Base-by-base conservation (phyloP, 2,329 filamentous ascomycete genomes). In the Trichoderma pleuroti region DNA sequence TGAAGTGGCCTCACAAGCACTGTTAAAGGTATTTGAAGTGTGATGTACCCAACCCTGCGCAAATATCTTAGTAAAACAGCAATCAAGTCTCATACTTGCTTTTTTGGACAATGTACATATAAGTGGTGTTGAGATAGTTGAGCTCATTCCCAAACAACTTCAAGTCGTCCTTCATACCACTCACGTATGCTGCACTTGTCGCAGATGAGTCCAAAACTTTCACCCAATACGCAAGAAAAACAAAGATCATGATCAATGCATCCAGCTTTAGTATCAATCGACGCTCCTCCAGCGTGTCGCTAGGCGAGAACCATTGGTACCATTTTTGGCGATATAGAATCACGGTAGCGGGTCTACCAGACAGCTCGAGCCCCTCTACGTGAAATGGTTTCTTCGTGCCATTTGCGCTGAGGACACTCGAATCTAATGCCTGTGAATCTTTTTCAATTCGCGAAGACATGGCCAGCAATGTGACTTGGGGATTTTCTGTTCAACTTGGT, bases 171-270 rank as follows among this genome's bases (percentile, higher is more conserved):
- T 86, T 82, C 84, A 80, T 80, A 62, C 78, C 77, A 14, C 72
- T 79, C 7, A 82, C 79, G 56, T 79, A 83, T 5, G 81, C 81
- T 4, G 70, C 59, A 39, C 69, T 72, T 18, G 71, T 73, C 18
- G 73, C 73, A n/a, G 73, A 74, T 28, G 71, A 71, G 59, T 75
- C 74, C 12, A 88, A 82, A 71, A 87, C 86, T 75, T 87, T 88
- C 64, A 85, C 82, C 83, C 86, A 88, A 72, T 88, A 88, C 0
- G 84, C 82, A 4, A 88, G 76, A 57, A 88, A 84, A 0, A 85
- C 86, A 74, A 88, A 88, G 0, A 86, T 85, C 0, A 89, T 83
- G 52, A 89, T 85, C 3, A 88, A 76, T 0, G 85, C 76, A 71
- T 49, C 87, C 14, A 89, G 81, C 74, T 89, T 89, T 28, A 83